A percentile compares a stretch with the other conserved stretches of the same genome.
Evolutionary conservation across 78 protist genomes (phyloP).

Genomic region (Capsaspora owczarzaki): DNA sequence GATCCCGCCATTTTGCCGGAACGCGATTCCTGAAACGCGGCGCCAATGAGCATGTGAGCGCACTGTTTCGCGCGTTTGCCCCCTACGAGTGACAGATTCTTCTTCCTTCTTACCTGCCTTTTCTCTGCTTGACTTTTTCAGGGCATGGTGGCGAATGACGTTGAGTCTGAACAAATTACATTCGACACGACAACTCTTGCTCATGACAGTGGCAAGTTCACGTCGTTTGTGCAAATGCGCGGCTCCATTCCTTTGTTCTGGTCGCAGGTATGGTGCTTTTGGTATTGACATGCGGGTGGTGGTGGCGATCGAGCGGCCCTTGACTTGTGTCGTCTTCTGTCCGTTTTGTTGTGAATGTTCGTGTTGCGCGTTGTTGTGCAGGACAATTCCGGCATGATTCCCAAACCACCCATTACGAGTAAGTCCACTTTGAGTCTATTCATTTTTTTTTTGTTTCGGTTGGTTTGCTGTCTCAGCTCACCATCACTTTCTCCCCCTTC

Average conservation of each 20-base stretch:
- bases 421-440: background rate
- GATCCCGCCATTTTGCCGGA: constrained; percentile 91
- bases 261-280: too few species aligned
- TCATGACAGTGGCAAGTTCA: background rate
- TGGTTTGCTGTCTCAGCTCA: background rate
- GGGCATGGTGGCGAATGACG: constrained; percentile 95
- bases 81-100: background rate
- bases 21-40: constrained; percentile 95
- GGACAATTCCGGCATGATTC: constrained; percentile 18
- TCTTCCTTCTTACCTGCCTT: background rate
- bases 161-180: constrained; percentile 94
- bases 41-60: constrained; percentile 40
- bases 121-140: background rate
- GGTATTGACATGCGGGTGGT: too few species aligned
- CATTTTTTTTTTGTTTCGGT: background rate
- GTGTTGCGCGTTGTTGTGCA: too few species aligned
- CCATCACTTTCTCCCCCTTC: background rate
- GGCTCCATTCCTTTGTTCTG: constrained; percentile 95
- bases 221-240: constrained; percentile 67
- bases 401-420: constrained; percentile 54
- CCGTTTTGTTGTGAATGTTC: too few species aligned
- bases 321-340: too few species aligned
- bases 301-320: too few species aligned
- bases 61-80: too few species aligned
- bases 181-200: constrained; percentile 3